Base-by-base conservation (phyloP, 2,329 filamentous ascomycete species). In the Sporothrix variecibatus region DNA sequence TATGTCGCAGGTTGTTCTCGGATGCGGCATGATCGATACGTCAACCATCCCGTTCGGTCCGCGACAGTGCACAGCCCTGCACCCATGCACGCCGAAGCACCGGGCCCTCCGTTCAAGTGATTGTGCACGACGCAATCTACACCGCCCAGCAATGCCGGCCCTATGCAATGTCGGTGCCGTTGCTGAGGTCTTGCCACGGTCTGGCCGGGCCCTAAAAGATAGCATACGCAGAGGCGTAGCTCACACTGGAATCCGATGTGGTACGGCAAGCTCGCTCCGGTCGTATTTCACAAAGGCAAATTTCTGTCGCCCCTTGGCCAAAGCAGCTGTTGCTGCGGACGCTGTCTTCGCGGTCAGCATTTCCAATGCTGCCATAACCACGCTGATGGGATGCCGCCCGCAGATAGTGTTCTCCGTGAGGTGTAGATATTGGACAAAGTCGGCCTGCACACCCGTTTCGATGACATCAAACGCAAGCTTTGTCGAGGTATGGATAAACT, bases 161-260 rank as follows among this genome's bases (percentile, higher is more conserved):
- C n/a, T n/a, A n/a, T n/a, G n/a, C n/a, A n/a, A n/a, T n/a, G n/a
- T n/a, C n/a, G n/a, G n/a, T 43, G 2, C 40, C 40, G 11, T 43
- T 43, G 2, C 11, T 7, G 7, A 43, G 5, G 15, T 43, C 40
- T 43, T 43, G 40, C 40, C 11, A 43, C 11, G 6, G 40, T 28
- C 38, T 6, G 12, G 11, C 38, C 23, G 11, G n/a, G 15, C 68
- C 56, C 81, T 76, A 94, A 46, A 94, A 80, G 20, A 95, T 86
- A 9, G 95, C 94, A 86, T 96, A 97, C 3, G 94, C 96, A 81
- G 95, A 95, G 2, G 93, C 94, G 82, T 99, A 99, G 83, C 95
- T 98, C 71, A 99, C 96, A 78, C 95, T 98, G 77, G 91, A 96
- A 76, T 97, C 94, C 20, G 80, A 82, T 0, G 91, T 85, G 40